Conservation (phyloP, 2,329 filamentous ascomycete genomes). For the Parascedosporium putredinis region DNA sequence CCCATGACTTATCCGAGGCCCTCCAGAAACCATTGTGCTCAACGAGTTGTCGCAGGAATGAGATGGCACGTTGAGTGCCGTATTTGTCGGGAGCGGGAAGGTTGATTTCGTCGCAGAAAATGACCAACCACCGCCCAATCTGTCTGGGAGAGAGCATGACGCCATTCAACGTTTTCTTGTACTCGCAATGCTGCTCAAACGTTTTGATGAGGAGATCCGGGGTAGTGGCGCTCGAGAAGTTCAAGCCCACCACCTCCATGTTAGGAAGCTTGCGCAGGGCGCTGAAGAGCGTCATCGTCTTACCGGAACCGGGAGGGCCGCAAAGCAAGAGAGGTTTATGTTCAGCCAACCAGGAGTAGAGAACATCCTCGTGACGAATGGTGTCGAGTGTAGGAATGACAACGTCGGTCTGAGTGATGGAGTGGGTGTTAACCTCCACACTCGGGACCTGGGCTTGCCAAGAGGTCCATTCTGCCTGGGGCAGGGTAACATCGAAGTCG, state of each 20-base stretch:
- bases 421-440: slow-evolving; percentile 97
- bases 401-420: slow-evolving; percentile 93
- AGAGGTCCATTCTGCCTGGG: slow-evolving; percentile 76
- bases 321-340: slow-evolving; percentile 95
- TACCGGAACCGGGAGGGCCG: slow-evolving; percentile 94
- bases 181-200: slow-evolving; percentile 98
- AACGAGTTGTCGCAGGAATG: slow-evolving; percentile 92
- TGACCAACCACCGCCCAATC: slow-evolving; percentile 92
- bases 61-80: slow-evolving; percentile 92
- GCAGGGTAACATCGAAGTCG: slow-evolving; percentile 85
- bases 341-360: slow-evolving; percentile 98
- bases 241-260: slow-evolving; percentile 98
- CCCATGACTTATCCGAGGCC: slow-evolving; percentile 95
- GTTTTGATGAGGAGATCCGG: slow-evolving; percentile 98
- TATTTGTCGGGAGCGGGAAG: slow-evolving; percentile 96
- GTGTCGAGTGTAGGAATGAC: slow-evolving; percentile 98
- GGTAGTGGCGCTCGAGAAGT: slow-evolving; percentile 97
- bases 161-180: slow-evolving; percentile 95
- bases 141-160: slow-evolving; percentile 93
- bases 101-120: slow-evolving; percentile 99
- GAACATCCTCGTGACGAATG: slow-evolving; percentile 93
- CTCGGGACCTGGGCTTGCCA: slow-evolving; percentile 94
- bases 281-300: slow-evolving; percentile 99
- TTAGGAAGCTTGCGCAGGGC: slow-evolving; percentile 92
- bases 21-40: slow-evolving; percentile 99